These are phyloP conservation scores for Pythium vanterpoolii DNA, from an alignment of 352 stramenopile genomes.

Conservation along the genomic window DNA sequence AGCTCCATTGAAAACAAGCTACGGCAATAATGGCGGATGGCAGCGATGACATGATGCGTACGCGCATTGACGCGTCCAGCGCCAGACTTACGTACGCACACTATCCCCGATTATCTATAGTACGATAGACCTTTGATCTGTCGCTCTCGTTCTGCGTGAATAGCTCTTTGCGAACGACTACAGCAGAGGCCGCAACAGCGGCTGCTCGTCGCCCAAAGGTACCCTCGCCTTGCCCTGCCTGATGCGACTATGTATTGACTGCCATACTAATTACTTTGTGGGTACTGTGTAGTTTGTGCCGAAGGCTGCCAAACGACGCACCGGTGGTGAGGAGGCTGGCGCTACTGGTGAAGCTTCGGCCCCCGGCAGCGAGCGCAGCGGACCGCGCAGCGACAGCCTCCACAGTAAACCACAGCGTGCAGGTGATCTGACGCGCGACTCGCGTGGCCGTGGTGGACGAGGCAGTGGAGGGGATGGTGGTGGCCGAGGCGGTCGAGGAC, in stretches of 20 bases:
- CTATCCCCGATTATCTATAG: not conserved
- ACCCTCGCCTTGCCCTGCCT: not conserved
- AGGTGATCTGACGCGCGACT: constrained; percentile 40
- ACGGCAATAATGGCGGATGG: constrained; percentile 28
- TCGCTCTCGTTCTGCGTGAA: not conserved
- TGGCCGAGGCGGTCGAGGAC: constrained; percentile 36
- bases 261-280: not conserved
- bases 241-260: not conserved
- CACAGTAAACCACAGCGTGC: constrained; percentile 36
- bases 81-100: constrained; percentile 60
- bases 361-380: constrained; percentile 11
- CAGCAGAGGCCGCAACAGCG: constrained; percentile 29
- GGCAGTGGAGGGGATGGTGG: constrained; percentile 12
- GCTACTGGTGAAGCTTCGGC: constrained; percentile 5
- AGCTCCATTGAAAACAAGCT: constrained; percentile 3
- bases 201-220: constrained; percentile 54
- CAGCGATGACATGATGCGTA: constrained; percentile 46
- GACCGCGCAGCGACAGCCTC: constrained; percentile 19
- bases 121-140: not conserved
- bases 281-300: constrained; percentile 53
- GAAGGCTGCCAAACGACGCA: constrained; percentile 61
- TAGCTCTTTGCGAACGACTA: constrained; percentile 60
- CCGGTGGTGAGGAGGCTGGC: constrained; percentile 25
- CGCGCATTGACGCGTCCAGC: constrained; percentile 68
- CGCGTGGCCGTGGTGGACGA: constrained; percentile 20